A percentile compares a stretch with the other conserved stretches of the same genome.
Evolutionary conservation across 176 grass and related monocot genomes (phyloP).

Genomic region (Rhynchospora pubera): DNA sequence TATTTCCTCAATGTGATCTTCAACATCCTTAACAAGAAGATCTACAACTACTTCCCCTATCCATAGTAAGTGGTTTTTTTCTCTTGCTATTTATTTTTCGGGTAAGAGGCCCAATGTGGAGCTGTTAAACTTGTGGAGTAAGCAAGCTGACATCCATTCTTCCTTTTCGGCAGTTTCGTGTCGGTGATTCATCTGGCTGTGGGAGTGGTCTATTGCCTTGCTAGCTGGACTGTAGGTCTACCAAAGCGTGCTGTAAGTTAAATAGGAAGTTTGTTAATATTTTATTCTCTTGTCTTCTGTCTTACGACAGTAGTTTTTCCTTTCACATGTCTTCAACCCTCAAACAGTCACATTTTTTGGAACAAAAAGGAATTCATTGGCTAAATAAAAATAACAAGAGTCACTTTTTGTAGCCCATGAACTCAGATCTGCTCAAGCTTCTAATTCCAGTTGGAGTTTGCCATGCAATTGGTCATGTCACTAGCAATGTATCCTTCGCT

Average conservation of each 20-base stretch:
- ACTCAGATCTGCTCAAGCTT: constrained; percentile 73
- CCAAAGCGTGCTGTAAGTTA: constrained; percentile 90
- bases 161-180: constrained; percentile 53
- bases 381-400: constrained; percentile 5
- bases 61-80: constrained; percentile 84
- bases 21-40: constrained; percentile 99
- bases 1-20: constrained; percentile 99
- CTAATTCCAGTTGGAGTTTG: constrained; percentile 82
- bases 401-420: constrained; percentile 56
- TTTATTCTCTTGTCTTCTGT: not conserved
- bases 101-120: not conserved
- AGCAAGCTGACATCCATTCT: not conserved
- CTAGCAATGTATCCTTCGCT: constrained; percentile 96
- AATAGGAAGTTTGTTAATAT: not conserved
- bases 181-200: constrained; percentile 78
- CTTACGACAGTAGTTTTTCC: not conserved
- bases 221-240: constrained; percentile 72
- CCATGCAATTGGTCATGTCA: constrained; percentile 91
- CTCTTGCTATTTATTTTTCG: not conserved
- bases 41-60: constrained; percentile 98
- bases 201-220: constrained; percentile 65
- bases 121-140: not conserved
- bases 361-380: not conserved
- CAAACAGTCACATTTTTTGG: not conserved
- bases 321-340: not conserved